Conservation (phyloP, 129 eudicot genomes). For the Solidago caesia region DNA sequence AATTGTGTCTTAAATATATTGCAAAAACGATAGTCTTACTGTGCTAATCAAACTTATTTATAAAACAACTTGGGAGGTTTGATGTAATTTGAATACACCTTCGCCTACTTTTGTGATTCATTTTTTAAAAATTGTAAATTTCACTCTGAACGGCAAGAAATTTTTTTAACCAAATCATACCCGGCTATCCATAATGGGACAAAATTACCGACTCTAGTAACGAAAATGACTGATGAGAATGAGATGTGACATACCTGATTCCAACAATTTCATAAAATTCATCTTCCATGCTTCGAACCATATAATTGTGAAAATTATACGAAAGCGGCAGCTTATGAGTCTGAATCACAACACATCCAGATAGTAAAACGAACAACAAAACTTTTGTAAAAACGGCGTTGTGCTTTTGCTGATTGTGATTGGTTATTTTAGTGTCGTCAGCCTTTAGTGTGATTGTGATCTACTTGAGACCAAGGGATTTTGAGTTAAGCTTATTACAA, state of each 20-base stretch:
- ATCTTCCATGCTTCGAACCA: conserved; percentile 99
- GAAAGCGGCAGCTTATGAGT: conserved; percentile 82
- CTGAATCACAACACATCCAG: conserved; percentile 42
- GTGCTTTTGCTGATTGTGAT: no score
- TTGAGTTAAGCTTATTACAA: no score
- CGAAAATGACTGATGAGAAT: neutral
- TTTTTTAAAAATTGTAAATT: no score
- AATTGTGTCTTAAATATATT: neutral
- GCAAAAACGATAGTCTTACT: no score
- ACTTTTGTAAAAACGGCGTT: no score
- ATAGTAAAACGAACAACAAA: neutral
- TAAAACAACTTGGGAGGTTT: no score
- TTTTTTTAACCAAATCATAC: neutral
- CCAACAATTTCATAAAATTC: conserved; percentile 92
- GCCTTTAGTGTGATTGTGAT: no score
- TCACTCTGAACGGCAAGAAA: neutral
- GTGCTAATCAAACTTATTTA: no score
- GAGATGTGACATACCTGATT: conserved; percentile 55
- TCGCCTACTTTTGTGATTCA: no score
- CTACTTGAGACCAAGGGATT: no score
- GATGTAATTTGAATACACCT: no score
- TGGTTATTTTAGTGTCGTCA: no score
- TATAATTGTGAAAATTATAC: conserved; percentile 89
- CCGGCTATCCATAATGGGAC: neutral
- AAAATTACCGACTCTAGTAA: neutral